phyloP scores from a whole-genome alignment of 2,329 filamentous ascomycete genomes.

The Cercospora sojina region DNA sequence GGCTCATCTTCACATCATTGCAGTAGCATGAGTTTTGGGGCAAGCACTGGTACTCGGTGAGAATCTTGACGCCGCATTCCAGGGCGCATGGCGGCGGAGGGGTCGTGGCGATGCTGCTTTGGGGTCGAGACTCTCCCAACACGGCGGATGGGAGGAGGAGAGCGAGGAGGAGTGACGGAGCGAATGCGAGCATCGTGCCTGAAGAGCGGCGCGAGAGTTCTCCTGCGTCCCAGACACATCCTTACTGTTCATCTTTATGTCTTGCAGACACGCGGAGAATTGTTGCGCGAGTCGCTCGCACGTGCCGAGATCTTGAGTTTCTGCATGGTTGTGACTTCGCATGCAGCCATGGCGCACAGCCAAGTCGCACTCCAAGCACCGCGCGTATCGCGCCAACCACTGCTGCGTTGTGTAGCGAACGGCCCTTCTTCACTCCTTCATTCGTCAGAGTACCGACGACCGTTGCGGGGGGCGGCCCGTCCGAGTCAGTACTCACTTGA shows the following conservation, averaged over 20 bases:
- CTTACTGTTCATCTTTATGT: neutral
- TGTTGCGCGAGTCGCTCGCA: neutral
- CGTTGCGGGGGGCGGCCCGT: neutral
- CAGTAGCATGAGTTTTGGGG: constrained; percentile 10
- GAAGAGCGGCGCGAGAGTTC: neutral
- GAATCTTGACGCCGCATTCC: constrained; percentile 3
- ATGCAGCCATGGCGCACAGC: neutral
- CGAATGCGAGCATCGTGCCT: neutral
- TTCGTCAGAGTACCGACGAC: neutral
- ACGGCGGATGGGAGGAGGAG: neutral
- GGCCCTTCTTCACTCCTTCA: neutral
- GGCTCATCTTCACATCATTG: neutral
- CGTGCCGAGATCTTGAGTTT: neutral
- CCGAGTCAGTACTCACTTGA: neutral
- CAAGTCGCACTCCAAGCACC: neutral
- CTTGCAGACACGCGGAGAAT: neutral
- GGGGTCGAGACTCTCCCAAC: neutral
- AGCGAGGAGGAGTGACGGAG: neutral
- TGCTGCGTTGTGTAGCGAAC: neutral
- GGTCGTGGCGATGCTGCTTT: neutral
- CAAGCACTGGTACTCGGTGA: constrained; percentile 1
- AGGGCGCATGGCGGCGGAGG: constrained; percentile 1
- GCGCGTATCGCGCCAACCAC: neutral
- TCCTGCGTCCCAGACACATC: neutral
- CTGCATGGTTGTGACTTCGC: neutral